Evolutionary conservation across 2,329 filamentous ascomycete species (phyloP).

Genomic region (Plenodomus tracheiphilus): DNA sequence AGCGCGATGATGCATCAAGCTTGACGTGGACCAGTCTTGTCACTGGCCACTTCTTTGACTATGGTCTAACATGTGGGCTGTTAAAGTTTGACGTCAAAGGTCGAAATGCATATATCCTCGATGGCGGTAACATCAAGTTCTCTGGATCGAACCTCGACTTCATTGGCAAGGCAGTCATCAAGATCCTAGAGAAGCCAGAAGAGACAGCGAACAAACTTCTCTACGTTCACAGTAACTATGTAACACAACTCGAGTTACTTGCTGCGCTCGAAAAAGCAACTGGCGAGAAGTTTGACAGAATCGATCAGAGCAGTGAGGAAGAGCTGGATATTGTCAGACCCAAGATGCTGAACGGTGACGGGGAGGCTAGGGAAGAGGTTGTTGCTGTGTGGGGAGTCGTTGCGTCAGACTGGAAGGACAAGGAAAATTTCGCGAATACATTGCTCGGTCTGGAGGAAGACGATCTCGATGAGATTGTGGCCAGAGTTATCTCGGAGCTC

Average conservation of each 20-base stretch:
- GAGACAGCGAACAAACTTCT: conserved; percentile 63
- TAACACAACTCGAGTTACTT: conserved; percentile 63
- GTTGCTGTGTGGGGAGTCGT: conserved; percentile 42
- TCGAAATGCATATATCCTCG: conserved; percentile 59
- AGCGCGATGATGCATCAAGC: conserved; percentile 34
- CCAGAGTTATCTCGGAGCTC: conserved; percentile 22
- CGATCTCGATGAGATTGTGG: conserved; percentile 34
- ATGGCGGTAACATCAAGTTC: conserved; percentile 60
- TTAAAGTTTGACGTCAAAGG: conserved; percentile 58
- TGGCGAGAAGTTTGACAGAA: conserved; percentile 55
- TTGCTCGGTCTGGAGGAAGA: conserved; percentile 38
- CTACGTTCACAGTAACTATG: conserved; percentile 60
- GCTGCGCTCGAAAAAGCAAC: conserved; percentile 58
- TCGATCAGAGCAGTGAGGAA: conserved; percentile 43
- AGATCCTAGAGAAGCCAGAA: conserved; percentile 49
- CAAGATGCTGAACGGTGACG: conserved; percentile 39
- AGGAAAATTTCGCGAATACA: conserved; percentile 37
- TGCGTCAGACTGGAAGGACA: conserved; percentile 38
- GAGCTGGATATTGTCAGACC: conserved; percentile 27
- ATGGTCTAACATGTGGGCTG: conserved; percentile 54
- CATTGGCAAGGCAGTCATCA: conserved; percentile 58
- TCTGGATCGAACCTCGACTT: conserved; percentile 57
- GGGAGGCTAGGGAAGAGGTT: conserved; percentile 36
- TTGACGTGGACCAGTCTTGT: conserved; percentile 66
- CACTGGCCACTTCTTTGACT: conserved; percentile 65